Percentiles rank a stretch among this genome's conserved stretches.
phyloP scores from a whole-genome alignment of 352 stramenopile species.

The Globisporangium nagaii region DNA sequence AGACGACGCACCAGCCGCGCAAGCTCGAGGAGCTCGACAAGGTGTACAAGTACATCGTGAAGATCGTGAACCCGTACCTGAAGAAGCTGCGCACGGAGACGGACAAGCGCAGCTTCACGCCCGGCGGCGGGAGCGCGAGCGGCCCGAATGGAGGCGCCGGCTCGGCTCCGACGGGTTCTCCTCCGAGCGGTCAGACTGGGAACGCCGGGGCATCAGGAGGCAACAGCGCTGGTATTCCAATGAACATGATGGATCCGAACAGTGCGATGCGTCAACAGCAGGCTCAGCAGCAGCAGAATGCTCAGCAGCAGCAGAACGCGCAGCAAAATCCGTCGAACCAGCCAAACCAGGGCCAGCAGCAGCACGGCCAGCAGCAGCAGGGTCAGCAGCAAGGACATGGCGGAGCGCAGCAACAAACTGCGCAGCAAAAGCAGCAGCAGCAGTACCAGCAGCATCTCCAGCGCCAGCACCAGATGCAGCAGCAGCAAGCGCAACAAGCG shows the following conservation, averaged over 20 bases:
- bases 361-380: conserved; percentile 15
- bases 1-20: conserved; percentile 57
- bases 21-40: conserved; percentile 83
- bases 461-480: conserved; percentile 50
- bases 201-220: background rate
- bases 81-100: conserved; percentile 83
- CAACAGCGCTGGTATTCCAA: conserved; percentile 11
- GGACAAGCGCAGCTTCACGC: conserved; percentile 49
- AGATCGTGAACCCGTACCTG: conserved; percentile 83
- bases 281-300: conserved; percentile 23
- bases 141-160: background rate
- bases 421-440: conserved; percentile 41
- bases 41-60: conserved; percentile 88
- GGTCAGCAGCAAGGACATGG: conserved; percentile 3
- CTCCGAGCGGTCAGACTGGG: background rate
- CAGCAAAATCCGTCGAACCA: conserved; percentile 12
- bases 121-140: conserved; percentile 13
- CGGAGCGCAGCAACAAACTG: conserved; percentile 17
- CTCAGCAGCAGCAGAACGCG: conserved; percentile 9
- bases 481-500: conserved; percentile 26
- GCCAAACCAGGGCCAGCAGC: conserved; percentile 19
- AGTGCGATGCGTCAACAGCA: conserved; percentile 26
- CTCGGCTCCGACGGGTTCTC: background rate
- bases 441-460: conserved; percentile 49
- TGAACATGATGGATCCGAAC: conserved; percentile 21